A percentile compares a stretch with the other conserved stretches of the same genome.
Conservation (phyloP, 768 basidiomycete species). For the Termitomyces sp. region DNA sequence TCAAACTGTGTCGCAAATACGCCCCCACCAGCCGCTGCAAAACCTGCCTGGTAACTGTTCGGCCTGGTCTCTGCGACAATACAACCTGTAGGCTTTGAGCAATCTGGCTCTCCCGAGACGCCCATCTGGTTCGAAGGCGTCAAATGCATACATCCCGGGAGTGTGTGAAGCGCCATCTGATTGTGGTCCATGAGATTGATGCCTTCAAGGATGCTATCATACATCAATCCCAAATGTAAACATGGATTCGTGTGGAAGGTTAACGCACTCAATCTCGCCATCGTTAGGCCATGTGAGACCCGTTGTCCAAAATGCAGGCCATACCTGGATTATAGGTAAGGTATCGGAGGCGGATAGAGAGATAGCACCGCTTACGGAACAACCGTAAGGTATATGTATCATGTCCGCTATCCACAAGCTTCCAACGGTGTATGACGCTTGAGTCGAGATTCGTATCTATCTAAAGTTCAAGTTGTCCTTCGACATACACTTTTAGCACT, state of each 20-base stretch:
- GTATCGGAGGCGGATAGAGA: not conserved
- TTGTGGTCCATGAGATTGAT: conserved; percentile 70
- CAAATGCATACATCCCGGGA: conserved; percentile 32
- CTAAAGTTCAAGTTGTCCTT: not conserved
- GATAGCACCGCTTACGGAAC: conserved; percentile 33
- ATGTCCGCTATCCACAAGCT: conserved; percentile 41
- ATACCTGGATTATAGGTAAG: conserved; percentile 26
- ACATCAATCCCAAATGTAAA: not conserved
- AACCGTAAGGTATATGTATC: conserved; percentile 45
- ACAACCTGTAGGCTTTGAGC: conserved; percentile 61
- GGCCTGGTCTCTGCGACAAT: conserved; percentile 53
- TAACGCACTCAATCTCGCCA: conserved; percentile 43
- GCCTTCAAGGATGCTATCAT: conserved; percentile 70
- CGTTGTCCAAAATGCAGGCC: conserved; percentile 48
- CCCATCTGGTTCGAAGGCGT: conserved; percentile 41
- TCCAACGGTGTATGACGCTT: conserved; percentile 37
- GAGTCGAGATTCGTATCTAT: conserved; percentile 41
- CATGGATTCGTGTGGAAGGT: not conserved
- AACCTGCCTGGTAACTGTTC: conserved; percentile 62
- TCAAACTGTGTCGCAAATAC: conserved; percentile 75
- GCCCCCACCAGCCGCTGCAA: conserved; percentile 68
- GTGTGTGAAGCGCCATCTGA: conserved; percentile 78
- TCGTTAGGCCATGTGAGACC: conserved; percentile 36
- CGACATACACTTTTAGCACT: conserved; percentile 12
- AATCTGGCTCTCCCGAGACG: conserved; percentile 47